Evolutionary conservation across 2,329 filamentous ascomycete genomes (phyloP), one percentile per base, ranked within the genome.

Genomic region (Cucurbitaria berberidis): DNA sequence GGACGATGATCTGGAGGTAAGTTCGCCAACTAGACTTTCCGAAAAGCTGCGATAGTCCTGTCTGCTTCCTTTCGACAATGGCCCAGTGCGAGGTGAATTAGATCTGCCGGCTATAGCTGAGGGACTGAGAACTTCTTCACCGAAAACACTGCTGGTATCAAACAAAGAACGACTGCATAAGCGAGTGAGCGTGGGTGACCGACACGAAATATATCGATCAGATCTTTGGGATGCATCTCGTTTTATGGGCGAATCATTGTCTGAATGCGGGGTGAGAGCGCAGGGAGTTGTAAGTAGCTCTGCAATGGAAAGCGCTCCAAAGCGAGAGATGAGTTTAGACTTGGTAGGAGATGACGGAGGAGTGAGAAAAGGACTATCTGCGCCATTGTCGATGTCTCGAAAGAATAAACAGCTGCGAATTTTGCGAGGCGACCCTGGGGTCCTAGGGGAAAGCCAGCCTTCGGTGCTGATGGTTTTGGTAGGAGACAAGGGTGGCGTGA

Each of bases 401-500:
- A 66, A 59, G 51, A 66, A 64, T 26, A 66, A 29, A 52, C 65
- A 70, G 53, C 63, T 70, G 43, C 52, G 63, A 45, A 57, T 57
- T 47, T 70, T 73, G 43, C 67, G 63, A 45, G 69, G 68, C 42
- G 72, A 75, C 30, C 45, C 44, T 7, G 71, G 70, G 35, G 66
- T 72, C 40, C 59, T 64, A 18, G 69, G 68, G 16, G 71, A 71
- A 13, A 56, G 45, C 66, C 67, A 72, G 51, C 55, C 68, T 27
- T 64, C 64, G 32, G 67, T 74, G 53, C 69, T 73, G 53, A 64
- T 54, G 15, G 66, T 72, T 51, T 74, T 74, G 29, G 66, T 65
- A 24, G 71, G 71, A 40, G 72, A 74, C n/a, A 72, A 52, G 9
- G 69, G 71, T 18, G 70, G 72, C 24, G 70, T 73, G 16, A 57